Evolutionary conservation across 2,329 filamentous ascomycete species (phyloP).

Genomic region (Emergomyces pasteurianus): DNA sequence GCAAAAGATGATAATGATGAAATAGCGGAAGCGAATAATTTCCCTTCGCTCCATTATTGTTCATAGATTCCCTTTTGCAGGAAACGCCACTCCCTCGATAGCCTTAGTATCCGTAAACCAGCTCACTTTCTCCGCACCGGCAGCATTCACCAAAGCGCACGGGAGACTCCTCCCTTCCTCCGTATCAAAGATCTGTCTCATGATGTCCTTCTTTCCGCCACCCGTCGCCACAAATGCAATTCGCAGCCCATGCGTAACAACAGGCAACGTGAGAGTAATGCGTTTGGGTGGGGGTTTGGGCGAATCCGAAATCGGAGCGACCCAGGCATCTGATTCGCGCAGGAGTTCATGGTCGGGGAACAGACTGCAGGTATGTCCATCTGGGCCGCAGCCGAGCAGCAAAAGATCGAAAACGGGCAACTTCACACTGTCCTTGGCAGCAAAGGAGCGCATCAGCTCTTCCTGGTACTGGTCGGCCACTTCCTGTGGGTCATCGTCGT

Average conservation of each 20-base stretch:
- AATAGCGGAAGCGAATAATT: background rate
- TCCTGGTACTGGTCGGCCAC: conserved; percentile 91
- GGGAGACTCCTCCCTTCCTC: conserved; percentile 63
- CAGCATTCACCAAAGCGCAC: conserved; percentile 77
- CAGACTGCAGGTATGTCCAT: conserved; percentile 93
- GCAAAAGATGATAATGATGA: background rate
- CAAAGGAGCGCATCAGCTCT: conserved; percentile 71
- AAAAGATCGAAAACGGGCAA: conserved; percentile 91
- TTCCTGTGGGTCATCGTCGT: conserved; percentile 79
- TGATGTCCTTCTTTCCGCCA: conserved; percentile 73
- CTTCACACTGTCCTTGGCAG: conserved; percentile 84
- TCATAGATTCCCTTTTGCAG: conserved; percentile 56
- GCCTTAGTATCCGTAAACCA: conserved; percentile 91
- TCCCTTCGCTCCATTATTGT: conserved; percentile 5
- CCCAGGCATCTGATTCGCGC: conserved; percentile 81
- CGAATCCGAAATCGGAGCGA: conserved; percentile 80
- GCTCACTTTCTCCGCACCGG: conserved; percentile 71
- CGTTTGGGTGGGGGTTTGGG: conserved; percentile 86
- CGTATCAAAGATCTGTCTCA: conserved; percentile 82
- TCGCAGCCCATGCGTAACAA: conserved; percentile 74
- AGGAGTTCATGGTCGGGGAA: conserved; percentile 85
- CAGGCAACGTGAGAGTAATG: conserved; percentile 85
- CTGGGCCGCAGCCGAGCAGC: conserved; percentile 84
- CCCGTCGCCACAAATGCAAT: conserved; percentile 90
- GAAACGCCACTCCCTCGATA: conserved; percentile 73